Conservation (phyloP, 768 basidiomycete species). For the Pholiota microspora region DNA sequence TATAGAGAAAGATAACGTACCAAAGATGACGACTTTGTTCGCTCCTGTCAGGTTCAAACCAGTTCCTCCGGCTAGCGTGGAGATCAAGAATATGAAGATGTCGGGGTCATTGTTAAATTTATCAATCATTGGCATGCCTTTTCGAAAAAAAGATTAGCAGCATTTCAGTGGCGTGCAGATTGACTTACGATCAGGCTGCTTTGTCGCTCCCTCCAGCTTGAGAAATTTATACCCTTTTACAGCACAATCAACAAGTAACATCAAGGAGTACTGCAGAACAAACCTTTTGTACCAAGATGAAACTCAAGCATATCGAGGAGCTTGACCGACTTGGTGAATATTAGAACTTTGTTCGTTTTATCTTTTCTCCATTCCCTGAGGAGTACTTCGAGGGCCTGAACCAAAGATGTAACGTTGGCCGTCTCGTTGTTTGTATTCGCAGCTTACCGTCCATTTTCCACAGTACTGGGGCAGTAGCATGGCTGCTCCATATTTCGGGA, state of each 20-base stretch:
- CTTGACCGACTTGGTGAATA: slow-evolving; percentile 93
- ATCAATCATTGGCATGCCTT: slow-evolving; percentile 88
- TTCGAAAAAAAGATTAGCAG: slow-evolving; percentile 2
- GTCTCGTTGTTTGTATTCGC: background rate
- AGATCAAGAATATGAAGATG: slow-evolving; percentile 82
- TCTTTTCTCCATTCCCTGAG: slow-evolving; percentile 69
- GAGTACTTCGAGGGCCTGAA: slow-evolving; percentile 63
- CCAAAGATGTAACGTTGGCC: background rate
- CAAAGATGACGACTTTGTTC: slow-evolving; percentile 93
- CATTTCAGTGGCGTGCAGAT: background rate
- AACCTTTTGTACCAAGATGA: slow-evolving; percentile 61
- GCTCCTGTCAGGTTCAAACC: slow-evolving; percentile 90
- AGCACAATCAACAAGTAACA: background rate
- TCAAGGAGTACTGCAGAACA: slow-evolving; percentile 9
- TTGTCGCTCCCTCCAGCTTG: slow-evolving; percentile 78
- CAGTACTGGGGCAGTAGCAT: slow-evolving; percentile 67
- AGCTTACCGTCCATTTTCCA: slow-evolving; percentile 82
- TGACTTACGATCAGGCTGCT: slow-evolving; percentile 60
- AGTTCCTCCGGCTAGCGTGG: slow-evolving; percentile 88
- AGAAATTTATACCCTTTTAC: slow-evolving; percentile 56
- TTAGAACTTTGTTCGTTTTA: slow-evolving; percentile 78
- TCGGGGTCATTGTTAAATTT: slow-evolving; percentile 72
- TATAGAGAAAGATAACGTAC: slow-evolving; percentile 32
- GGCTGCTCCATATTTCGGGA: slow-evolving; percentile 60
- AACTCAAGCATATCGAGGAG: slow-evolving; percentile 83